These are phyloP conservation scores for Pseudozyma hubeiensis DNA, from an alignment of 1,284 basidiomycete species.

Conservation along the genomic window DNA sequence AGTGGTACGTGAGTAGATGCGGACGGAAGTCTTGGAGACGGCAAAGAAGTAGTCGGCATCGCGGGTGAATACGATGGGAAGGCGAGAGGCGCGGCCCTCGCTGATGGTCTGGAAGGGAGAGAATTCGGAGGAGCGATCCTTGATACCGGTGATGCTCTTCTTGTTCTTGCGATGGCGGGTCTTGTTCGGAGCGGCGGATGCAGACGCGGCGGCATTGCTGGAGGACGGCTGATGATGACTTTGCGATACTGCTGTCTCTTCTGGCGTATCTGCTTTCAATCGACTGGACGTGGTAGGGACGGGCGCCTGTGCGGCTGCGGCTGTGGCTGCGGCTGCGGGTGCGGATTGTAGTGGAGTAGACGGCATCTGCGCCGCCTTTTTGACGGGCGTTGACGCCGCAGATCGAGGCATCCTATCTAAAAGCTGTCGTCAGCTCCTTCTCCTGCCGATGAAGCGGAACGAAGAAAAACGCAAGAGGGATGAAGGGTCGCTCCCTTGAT, in stretches of 20 bases:
- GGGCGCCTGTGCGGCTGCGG: background rate
- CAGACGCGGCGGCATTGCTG: slow-evolving; percentile 13
- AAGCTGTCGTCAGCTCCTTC: background rate
- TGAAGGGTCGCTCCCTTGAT: too few relatives aligned
- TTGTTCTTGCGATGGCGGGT: slow-evolving; percentile 27
- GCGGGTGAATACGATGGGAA: slow-evolving; percentile 48
- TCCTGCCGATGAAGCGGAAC: background rate
- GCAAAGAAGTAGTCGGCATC: slow-evolving; percentile 62
- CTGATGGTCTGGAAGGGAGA: slow-evolving; percentile 44
- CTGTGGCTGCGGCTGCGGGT: background rate
- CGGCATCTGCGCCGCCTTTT: slow-evolving; percentile 19
- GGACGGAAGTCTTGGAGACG: slow-evolving; percentile 56
- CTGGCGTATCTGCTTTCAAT: slow-evolving; percentile 4
- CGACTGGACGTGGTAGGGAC: slow-evolving; percentile 5
- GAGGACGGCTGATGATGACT: slow-evolving; percentile 10
- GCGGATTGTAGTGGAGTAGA: slow-evolving; percentile 14
- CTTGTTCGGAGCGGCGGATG: slow-evolving; percentile 7
- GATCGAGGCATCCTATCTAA: slow-evolving; percentile 21
- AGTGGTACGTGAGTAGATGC: slow-evolving; percentile 60
- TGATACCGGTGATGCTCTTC: slow-evolving; percentile 18
- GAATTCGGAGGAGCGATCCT: slow-evolving; percentile 27
- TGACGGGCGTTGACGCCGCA: slow-evolving; percentile 23
- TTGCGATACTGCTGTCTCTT: slow-evolving; percentile 3
- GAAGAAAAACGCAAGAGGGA: background rate
- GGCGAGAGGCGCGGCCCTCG: slow-evolving; percentile 40